Conservation (phyloP, 768 basidiomycete genomes). For the Leccinum barrowsii region DNA sequence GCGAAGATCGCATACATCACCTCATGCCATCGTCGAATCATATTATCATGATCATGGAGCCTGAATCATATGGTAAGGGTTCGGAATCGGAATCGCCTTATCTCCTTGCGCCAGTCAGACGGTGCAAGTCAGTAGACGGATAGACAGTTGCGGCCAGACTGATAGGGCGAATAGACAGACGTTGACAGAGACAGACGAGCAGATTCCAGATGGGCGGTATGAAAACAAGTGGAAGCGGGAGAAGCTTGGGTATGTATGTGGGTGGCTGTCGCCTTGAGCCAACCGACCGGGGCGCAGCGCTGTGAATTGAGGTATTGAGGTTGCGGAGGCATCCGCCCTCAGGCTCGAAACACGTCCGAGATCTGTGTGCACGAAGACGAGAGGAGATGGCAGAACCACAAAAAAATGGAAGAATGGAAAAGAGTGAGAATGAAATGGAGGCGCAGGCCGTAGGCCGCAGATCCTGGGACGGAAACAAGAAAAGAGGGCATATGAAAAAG, state of each 20-base stretch:
- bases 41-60: neutral
- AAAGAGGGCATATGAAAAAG: neutral
- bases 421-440: neutral
- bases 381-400: neutral
- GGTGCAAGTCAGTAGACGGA: neutral
- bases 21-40: neutral
- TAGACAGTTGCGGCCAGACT: neutral
- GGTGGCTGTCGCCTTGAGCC: neutral
- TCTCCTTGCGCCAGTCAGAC: constrained; percentile 11
- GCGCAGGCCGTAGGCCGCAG: neutral
- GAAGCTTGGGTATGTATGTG: neutral
- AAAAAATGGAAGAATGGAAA: neutral
- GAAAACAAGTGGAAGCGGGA: neutral
- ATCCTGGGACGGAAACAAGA: neutral
- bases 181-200: neutral
- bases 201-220: neutral
- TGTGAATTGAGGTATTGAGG: neutral
- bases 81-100: constrained; percentile 17
- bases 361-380: neutral
- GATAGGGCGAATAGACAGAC: neutral
- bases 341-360: neutral
- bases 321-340: neutral
- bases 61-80: constrained; percentile 3
- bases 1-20: neutral
- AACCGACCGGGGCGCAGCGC: neutral